Base-by-base conservation (phyloP, 2,329 filamentous ascomycete genomes). In the Penicillium sp. region DNA sequence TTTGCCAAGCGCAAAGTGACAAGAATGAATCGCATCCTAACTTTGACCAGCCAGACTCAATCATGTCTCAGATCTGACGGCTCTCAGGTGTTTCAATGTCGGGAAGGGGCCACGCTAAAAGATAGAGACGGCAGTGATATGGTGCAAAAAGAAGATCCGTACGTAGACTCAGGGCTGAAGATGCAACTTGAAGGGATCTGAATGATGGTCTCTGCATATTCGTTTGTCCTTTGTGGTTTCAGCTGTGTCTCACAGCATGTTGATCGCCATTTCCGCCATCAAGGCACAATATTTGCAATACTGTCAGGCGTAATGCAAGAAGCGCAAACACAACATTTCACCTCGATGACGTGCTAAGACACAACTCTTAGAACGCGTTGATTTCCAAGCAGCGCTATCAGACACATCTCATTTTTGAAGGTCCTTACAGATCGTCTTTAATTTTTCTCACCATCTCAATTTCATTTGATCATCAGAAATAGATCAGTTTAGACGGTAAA, bases 301-400 rank as follows among this genome's bases (percentile, higher is more conserved):
- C 21, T 24, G 43, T 50, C 44, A 36, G 44, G 29, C 31, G 36
- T 57, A 52, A 54, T 50, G 58, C 59, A 61, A 57, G 53, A 50
- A 47, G 33, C 28, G 28, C 24, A 52, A 58, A 61, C 62, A 59
- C 58, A 63, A 66, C 53, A 60, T 57, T 49, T 47, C 57, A 51
- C 58, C 44, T 34, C 48, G 59, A 69, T 69, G 65, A 58, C 66
- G 66, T 68, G 66, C 65, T 26, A 60, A 47, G 54, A 28, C 29
- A 46, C 36, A 43, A 45, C 7, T 9, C 10, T 38, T 24, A 46
- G 36, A 45, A 45, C 7, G 15, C 10, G 41, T 21, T 62, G 55
- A 59, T 63, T 57, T 57, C 53, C 55, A 59, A 60, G 51, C 56
- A 61, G 43, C 48, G 10, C 18, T 12, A 9, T 21, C 16, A 21